Evolutionary conservation across 495 filamentous ascomycete genomes (phyloP).

Genomic region (Annulohypoxylon stygium): DNA sequence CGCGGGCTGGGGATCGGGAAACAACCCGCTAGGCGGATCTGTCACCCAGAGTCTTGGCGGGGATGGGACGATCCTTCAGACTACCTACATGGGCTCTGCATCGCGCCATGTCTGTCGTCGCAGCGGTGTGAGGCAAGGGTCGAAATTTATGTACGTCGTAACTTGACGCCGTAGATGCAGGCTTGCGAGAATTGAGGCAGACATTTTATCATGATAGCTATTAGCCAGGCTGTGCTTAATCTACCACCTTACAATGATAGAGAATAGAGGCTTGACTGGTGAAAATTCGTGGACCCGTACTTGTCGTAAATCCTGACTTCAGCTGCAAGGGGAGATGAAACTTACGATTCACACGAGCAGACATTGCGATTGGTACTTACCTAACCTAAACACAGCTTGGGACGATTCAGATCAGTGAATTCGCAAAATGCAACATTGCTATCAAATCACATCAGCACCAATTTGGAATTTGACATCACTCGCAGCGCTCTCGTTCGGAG

Average conservation of each 20-base stretch:
- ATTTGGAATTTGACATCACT: background rate
- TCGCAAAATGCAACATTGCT: conserved; percentile 10
- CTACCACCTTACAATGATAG: background rate
- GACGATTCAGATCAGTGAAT: background rate
- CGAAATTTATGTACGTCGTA: background rate
- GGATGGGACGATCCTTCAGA: conserved; percentile 7
- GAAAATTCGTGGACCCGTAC: background rate
- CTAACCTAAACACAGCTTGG: background rate
- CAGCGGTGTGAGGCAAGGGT: conserved; percentile 9
- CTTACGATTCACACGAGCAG: background rate
- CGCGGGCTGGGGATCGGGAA: background rate
- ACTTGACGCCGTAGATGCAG: background rate
- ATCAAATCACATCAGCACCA: conserved; percentile 25
- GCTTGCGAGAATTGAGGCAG: background rate
- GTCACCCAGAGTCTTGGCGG: background rate
- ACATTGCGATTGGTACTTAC: background rate
- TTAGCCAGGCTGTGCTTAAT: background rate
- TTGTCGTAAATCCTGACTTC: background rate
- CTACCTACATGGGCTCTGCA: background rate
- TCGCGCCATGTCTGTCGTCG: background rate
- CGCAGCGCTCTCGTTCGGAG: background rate
- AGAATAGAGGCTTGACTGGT: background rate
- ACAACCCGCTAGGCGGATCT: background rate
- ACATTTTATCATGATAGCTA: background rate
- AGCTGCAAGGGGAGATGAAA: background rate